Percentiles rank a stretch among this genome's conserved stretches.
phyloP scores from a whole-genome alignment of 2,329 filamentous ascomycete species.

The Scedosporium apiospermum region DNA sequence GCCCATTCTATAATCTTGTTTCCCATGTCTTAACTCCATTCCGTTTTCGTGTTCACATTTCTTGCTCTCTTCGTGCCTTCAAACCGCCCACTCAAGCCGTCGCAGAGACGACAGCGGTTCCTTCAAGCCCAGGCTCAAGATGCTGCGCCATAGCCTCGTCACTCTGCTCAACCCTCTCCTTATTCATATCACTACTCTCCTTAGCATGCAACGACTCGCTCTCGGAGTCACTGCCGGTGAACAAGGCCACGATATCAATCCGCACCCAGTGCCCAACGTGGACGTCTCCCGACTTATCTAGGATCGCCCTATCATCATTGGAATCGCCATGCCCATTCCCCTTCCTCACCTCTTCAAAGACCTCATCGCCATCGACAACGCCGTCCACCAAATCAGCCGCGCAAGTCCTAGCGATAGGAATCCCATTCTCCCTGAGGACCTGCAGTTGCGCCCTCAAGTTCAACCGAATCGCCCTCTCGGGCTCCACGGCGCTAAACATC shows the following conservation, averaged over 20 bases:
- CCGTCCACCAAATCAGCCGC: constrained; percentile 40
- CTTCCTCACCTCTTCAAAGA: constrained; percentile 13
- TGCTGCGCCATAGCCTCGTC: constrained; percentile 1
- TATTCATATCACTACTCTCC: not conserved
- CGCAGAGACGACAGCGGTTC: not conserved
- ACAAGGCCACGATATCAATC: constrained; percentile 44
- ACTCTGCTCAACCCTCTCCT: not conserved
- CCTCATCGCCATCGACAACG: constrained; percentile 12
- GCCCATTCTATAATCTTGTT: not conserved
- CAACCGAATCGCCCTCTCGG: constrained; percentile 47
- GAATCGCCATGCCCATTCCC: constrained; percentile 13
- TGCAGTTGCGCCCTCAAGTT: constrained; percentile 52
- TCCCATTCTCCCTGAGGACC: constrained; percentile 38
- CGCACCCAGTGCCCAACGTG: constrained; percentile 39
- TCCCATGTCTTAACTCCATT: not conserved
- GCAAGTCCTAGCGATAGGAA: constrained; percentile 41
- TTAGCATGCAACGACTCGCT: not conserved
- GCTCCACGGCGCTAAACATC: constrained; percentile 47
- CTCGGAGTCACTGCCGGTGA: not conserved
- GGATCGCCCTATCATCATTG: constrained; percentile 40
- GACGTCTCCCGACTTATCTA: constrained; percentile 30
- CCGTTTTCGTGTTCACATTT: not conserved
- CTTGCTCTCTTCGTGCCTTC: not conserved
- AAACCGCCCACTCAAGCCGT: not conserved
- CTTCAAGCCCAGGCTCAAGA: constrained; percentile 1